Evolutionary conservation across 202 grass and related monocot species (phyloP), one percentile per base, ranked within the genome.

Genomic region (Brachypodium distachyon): DNA sequence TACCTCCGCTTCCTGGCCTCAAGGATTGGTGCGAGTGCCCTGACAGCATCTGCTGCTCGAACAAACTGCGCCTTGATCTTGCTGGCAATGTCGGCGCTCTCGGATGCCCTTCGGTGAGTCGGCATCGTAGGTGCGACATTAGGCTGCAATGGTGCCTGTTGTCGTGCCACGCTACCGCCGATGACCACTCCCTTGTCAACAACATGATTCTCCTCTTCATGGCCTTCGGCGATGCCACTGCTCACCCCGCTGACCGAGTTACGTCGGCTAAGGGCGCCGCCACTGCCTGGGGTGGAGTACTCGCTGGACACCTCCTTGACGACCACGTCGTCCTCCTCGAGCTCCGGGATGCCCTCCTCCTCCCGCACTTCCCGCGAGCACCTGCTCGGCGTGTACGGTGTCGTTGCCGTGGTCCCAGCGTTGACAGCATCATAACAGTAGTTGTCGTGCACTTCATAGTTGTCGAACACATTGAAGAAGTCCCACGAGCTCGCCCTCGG

Each of bases 271-370:
- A 55, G 82, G 2, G 77, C 74, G 54, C 48, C 54, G 28, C 61
- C 55, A 1, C 69, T 73, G 13, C 85, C 86, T 6, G 63, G 47
- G 7, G 70, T 55, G 11, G 86, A 78, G 56, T 52, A 77, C 34
- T 90, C 87, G 25, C 73, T 80, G 42, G 81, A 82, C 19, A 87
- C 91, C 64, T 87, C 87, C 82, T 92, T 92, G 76, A 92, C 68
- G 29, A 71, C 82, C 14, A 74, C 84, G 84, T 85, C 87, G 1
- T 94, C 89, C 27, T 89, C 94, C 84, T 97, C 94, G 22, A 94
- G 83, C 1, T 94, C 94, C 9, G 94, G 89, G 68, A 97, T 97
- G 28, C 89, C 94, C 85, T 97, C 94, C 68, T 92, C 94, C 49
- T 92, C 87, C 67, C 91, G 75, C 70, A 95, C 80, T 34, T 99